Evolutionary conservation across 768 basidiomycete species (phyloP).

Genomic region (Naganishia friedmannii): DNA sequence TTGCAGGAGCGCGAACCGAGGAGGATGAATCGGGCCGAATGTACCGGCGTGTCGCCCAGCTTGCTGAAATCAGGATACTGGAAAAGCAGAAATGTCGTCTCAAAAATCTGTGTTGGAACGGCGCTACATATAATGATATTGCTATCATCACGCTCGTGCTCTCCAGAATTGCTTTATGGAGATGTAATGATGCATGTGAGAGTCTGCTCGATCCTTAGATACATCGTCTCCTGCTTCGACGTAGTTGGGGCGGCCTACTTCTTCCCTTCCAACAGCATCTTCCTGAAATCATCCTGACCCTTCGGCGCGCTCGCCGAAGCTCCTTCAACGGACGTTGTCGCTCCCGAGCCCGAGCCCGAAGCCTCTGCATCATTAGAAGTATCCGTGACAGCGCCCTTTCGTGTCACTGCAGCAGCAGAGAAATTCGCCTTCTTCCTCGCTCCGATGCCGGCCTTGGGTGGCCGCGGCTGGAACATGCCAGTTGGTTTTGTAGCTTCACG

Average conservation of each 20-base stretch:
- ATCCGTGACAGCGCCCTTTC: slow-evolving; percentile 27
- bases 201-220: too few relatives aligned
- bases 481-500: slow-evolving; percentile 4
- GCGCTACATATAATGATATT: too few relatives aligned
- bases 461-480: slow-evolving; percentile 26
- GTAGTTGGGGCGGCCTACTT: background rate
- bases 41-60: too few relatives aligned
- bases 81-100: too few relatives aligned
- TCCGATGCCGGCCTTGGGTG: slow-evolving; percentile 15
- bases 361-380: background rate
- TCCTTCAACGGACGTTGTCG: background rate
- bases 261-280: slow-evolving; percentile 56
- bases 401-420: slow-evolving; percentile 25
- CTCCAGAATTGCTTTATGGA: too few relatives aligned
- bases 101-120: too few relatives aligned
- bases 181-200: too few relatives aligned
- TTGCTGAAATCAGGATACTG: too few relatives aligned
- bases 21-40: too few relatives aligned
- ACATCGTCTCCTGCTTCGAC: background rate
- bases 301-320: slow-evolving; percentile 14
- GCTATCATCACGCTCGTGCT: too few relatives aligned
- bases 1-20: too few relatives aligned
- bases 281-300: slow-evolving; percentile 79
- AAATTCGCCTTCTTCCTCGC: slow-evolving; percentile 12
- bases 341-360: too few relatives aligned